Conservation (phyloP, 345 rosid species). For the Moricandia moricandioides region DNA sequence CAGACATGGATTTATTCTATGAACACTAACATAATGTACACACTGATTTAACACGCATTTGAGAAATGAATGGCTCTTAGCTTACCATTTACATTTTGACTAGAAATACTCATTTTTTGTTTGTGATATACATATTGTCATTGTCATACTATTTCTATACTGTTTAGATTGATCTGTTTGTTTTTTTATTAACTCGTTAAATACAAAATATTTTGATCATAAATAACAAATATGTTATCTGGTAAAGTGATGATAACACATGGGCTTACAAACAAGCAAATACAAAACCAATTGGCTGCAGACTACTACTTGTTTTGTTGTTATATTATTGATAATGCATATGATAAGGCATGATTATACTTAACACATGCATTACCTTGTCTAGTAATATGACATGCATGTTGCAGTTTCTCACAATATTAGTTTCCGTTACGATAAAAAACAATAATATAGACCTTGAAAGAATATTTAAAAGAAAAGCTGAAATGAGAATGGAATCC, state of each 20-base stretch:
- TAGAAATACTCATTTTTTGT: neutral
- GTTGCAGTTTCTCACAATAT: neutral
- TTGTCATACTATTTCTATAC: neutral
- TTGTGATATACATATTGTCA: neutral
- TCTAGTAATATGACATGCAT: neutral
- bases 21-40: constrained; percentile 17
- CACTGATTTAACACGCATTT: constrained; percentile 22
- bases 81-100: constrained; percentile 2
- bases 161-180: neutral
- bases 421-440: neutral
- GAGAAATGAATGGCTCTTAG: neutral
- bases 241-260: neutral
- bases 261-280: neutral
- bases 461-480: constrained; percentile 14
- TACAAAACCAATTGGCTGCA: neutral
- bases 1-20: constrained; percentile 1
- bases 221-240: neutral
- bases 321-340: neutral
- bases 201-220: neutral
- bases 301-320: neutral
- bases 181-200: neutral
- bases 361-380: neutral
- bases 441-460: neutral
- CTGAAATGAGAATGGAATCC: constrained; percentile 29
- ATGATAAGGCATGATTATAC: neutral